A percentile compares a stretch with the other conserved stretches of the same genome.
These are phyloP conservation scores for Scheffersomyces cryptocercus DNA, from an alignment of 1,139 yeast genomes.

Conservation along the genomic window DNA sequence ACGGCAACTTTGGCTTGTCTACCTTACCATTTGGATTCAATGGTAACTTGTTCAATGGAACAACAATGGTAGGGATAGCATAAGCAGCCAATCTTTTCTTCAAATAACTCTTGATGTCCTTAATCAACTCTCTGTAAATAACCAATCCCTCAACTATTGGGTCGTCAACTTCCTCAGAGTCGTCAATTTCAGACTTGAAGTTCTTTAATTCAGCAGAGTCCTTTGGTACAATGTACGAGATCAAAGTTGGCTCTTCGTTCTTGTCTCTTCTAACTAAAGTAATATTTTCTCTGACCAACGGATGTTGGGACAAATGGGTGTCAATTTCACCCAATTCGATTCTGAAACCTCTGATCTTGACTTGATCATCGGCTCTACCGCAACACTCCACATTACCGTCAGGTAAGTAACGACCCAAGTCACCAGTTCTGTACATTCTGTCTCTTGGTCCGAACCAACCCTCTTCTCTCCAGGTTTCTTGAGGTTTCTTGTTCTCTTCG, in stretches of 20 bases:
- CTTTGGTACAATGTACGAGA: constrained; percentile 91
- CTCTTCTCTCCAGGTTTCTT: constrained; percentile 72
- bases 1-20: constrained; percentile 95
- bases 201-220: constrained; percentile 54
- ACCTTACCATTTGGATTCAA: constrained; percentile 98
- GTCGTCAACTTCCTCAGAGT: constrained; percentile 44
- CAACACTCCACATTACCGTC: constrained; percentile 98
- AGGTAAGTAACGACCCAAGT: constrained; percentile 92
- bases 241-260: constrained; percentile 87
- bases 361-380: constrained; percentile 99
- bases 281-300: constrained; percentile 85
- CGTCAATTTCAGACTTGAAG: constrained; percentile 44
- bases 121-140: constrained; percentile 71
- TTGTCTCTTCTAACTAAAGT: constrained; percentile 92
- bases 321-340: constrained; percentile 98
- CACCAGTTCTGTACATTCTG: constrained; percentile 95
- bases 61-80: constrained; percentile 89
- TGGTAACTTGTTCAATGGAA: constrained; percentile 84
- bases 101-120: constrained; percentile 77
- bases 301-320: constrained; percentile 92
- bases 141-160: constrained; percentile 81
- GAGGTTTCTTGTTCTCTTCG: constrained; percentile 30
- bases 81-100: constrained; percentile 89
- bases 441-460: constrained; percentile 95
- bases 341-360: constrained; percentile 96